Conservation (phyloP, 1,139 yeast genomes). For the Petasospora rhodanensis region DNA sequence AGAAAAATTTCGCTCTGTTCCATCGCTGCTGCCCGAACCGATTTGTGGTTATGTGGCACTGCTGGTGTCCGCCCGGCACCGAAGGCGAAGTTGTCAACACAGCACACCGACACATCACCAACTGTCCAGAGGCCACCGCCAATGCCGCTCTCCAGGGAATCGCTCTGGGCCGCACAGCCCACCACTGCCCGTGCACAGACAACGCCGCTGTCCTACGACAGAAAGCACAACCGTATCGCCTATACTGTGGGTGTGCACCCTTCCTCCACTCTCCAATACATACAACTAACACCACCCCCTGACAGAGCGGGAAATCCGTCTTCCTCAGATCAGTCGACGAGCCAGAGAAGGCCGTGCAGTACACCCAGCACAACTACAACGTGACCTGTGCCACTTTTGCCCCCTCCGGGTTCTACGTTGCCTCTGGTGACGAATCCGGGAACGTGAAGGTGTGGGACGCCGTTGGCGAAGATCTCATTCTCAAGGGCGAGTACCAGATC, state of each 20-base stretch:
- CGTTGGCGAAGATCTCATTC: constrained; percentile 50
- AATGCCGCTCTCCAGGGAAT: constrained; percentile 20
- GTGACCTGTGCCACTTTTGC: constrained; percentile 84
- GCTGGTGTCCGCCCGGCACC: no score
- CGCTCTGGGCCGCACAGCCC: constrained; percentile 65
- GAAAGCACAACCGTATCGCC: constrained; percentile 61
- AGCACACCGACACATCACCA: constrained; percentile 1
- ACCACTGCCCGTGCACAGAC: constrained; percentile 65
- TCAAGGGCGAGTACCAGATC: constrained; percentile 80
- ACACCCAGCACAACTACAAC: constrained; percentile 61
- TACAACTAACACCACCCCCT: no score
- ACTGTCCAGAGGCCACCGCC: not conserved
- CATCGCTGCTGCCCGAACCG: no score
- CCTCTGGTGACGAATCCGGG: constrained; percentile 90
- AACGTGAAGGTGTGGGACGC: constrained; percentile 86
- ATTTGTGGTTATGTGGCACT: no score
- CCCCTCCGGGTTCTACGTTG: constrained; percentile 86
- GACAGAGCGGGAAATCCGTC: constrained; percentile 79
- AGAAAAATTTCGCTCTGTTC: no score
- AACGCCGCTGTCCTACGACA: constrained; percentile 72
- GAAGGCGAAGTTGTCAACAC: no score
- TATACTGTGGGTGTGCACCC: no score
- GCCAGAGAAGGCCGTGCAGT: constrained; percentile 52
- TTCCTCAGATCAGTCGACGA: constrained; percentile 61
- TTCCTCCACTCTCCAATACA: no score